Percentiles rank a stretch among this genome's conserved stretches.
phyloP scores from a whole-genome alignment of 2,329 filamentous ascomycete genomes.

The Neofusicoccum kwambonambiense region DNA sequence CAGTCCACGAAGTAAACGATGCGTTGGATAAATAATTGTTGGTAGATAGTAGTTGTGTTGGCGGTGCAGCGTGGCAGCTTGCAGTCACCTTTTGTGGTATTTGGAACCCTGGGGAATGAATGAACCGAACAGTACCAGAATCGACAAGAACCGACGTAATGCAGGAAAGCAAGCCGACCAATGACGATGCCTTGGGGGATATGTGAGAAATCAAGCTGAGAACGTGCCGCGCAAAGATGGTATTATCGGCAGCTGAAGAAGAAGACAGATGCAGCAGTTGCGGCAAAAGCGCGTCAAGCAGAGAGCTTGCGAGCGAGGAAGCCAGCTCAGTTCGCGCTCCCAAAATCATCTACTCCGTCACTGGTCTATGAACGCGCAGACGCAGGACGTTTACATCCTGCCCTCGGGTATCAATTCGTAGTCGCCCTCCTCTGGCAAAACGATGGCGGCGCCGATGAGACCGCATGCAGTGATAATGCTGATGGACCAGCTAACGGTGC shows the following conservation, averaged over 20 bases:
- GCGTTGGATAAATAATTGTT: background rate
- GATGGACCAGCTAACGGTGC: conserved; percentile 59
- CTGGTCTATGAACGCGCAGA: background rate
- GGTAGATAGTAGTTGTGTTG: background rate
- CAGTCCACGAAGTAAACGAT: background rate
- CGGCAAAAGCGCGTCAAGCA: background rate
- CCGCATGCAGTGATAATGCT: conserved; percentile 54
- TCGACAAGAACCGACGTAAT: background rate
- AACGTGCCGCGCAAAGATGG: background rate
- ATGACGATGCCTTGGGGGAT: background rate
- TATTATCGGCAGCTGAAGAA: background rate
- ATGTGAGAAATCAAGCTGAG: background rate
- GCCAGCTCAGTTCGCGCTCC: conserved; percentile 5
- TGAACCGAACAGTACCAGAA: background rate
- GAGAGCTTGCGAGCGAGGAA: conserved; percentile 8
- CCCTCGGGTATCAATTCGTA: conserved; percentile 69
- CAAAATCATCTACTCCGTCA: background rate
- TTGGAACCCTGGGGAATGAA: background rate
- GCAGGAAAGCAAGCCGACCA: background rate
- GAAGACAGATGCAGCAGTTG: background rate
- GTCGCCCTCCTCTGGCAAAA: conserved; percentile 76
- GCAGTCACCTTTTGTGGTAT: background rate
- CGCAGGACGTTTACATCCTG: conserved; percentile 1
- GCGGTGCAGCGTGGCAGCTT: background rate
- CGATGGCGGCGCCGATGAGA: conserved; percentile 64